These are phyloP conservation scores for Nakataea oryzae DNA, from an alignment of 2,329 filamentous ascomycete genomes.

Conservation along the genomic window DNA sequence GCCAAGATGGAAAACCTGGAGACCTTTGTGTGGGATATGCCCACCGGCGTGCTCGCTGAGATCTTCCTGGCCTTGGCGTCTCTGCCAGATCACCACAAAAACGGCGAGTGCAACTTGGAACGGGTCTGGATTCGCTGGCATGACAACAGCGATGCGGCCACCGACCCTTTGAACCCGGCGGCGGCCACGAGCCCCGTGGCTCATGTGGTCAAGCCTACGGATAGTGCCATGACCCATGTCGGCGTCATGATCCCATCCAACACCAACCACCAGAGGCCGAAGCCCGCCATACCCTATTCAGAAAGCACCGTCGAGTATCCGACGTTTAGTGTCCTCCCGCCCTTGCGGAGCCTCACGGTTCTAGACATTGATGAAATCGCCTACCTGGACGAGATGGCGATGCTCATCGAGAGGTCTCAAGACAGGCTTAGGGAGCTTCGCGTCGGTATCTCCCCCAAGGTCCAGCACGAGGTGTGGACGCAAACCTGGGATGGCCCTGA, in stretches of 20 bases:
- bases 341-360: slow-evolving; percentile 64
- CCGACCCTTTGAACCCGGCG: not conserved
- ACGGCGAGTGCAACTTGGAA: slow-evolving; percentile 56
- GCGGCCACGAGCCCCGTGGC: not conserved
- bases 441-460: slow-evolving; percentile 55
- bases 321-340: slow-evolving; percentile 67
- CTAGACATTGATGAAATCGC: slow-evolving; percentile 75
- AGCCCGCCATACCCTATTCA: slow-evolving; percentile 33
- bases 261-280: slow-evolving; percentile 18
- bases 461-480: slow-evolving; percentile 38
- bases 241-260: slow-evolving; percentile 24
- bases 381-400: slow-evolving; percentile 74
- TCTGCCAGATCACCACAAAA: slow-evolving; percentile 49
- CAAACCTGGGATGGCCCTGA: slow-evolving; percentile 51
- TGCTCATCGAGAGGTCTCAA: slow-evolving; percentile 62
- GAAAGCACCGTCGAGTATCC: slow-evolving; percentile 62
- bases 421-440: slow-evolving; percentile 58
- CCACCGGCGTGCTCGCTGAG: slow-evolving; percentile 69
- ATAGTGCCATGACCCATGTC: slow-evolving; percentile 28
- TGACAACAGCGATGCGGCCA: slow-evolving; percentile 46
- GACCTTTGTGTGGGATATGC: slow-evolving; percentile 83
- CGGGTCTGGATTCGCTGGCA: slow-evolving; percentile 77
- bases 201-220: slow-evolving; percentile 17
- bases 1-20: slow-evolving; percentile 74
- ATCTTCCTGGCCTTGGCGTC: slow-evolving; percentile 72